Percentiles rank a stretch among this genome's conserved stretches.
phyloP scores from a whole-genome alignment of 257 asterid species.

The Primulina tabacum region DNA sequence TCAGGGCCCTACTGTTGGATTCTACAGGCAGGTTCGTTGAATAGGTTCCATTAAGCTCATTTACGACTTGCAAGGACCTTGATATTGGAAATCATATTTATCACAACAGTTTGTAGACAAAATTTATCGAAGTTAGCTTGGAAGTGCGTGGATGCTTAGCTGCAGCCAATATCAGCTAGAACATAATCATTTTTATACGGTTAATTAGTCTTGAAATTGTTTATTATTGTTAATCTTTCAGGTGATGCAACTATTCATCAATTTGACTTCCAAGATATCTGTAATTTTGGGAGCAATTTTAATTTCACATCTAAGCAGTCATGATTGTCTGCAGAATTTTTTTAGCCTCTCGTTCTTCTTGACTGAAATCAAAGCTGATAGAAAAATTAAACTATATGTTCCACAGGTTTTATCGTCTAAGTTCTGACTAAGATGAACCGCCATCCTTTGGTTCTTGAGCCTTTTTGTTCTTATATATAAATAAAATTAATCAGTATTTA shows the following conservation, averaged over 20 bases:
- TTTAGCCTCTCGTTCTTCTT: background rate
- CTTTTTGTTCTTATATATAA: slow-evolving; percentile 4
- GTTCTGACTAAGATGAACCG: slow-evolving; percentile 7
- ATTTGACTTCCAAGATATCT: background rate
- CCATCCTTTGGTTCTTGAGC: slow-evolving; percentile 3
- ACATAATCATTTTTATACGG: slow-evolving; percentile 17
- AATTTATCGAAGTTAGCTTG: background rate
- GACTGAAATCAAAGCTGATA: slow-evolving; percentile 2
- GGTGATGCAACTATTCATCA: slow-evolving; percentile 11
- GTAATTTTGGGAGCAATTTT: slow-evolving; percentile 1
- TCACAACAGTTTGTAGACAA: slow-evolving; percentile 5
- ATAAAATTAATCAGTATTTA: slow-evolving; percentile 7
- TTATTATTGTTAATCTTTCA: background rate
- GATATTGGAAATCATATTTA: slow-evolving; percentile 10
- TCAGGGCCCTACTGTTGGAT: slow-evolving; percentile 80
- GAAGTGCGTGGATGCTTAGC: slow-evolving; percentile 15
- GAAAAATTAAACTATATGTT: background rate
- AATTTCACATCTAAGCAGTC: background rate
- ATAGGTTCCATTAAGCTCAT: slow-evolving; percentile 15
- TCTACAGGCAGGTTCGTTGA: slow-evolving; percentile 84
- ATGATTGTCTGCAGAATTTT: background rate
- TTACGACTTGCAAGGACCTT: background rate
- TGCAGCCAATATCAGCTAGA: slow-evolving; percentile 6
- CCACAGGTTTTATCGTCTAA: background rate
- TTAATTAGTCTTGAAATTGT: slow-evolving; percentile 9